These are phyloP conservation scores for Aspergillus texensis DNA, from an alignment of 2,329 filamentous ascomycete genomes.

Conservation along the genomic window DNA sequence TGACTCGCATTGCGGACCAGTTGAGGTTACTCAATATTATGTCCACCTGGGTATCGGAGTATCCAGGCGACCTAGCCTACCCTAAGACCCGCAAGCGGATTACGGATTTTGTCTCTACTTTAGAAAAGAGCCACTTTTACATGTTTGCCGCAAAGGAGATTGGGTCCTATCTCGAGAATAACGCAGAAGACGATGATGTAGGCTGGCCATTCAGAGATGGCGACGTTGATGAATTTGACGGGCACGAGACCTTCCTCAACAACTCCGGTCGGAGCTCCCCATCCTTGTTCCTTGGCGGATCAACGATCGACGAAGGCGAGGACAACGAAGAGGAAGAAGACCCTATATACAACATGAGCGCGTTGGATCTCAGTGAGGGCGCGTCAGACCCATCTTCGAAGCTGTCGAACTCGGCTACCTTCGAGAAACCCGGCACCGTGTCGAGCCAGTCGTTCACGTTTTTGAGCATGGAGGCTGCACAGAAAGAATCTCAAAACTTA, in stretches of 20 bases:
- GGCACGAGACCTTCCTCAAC: conserved; percentile 44
- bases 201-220: conserved; percentile 87
- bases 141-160: conserved; percentile 85
- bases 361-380: conserved; percentile 43
- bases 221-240: conserved; percentile 50
- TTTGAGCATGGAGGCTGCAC: conserved; percentile 67
- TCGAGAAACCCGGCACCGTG: conserved; percentile 41
- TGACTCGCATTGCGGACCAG: conserved; percentile 79
- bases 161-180: conserved; percentile 71
- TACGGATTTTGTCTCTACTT: conserved; percentile 71
- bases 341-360: conserved; percentile 41
- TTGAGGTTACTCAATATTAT: conserved; percentile 81
- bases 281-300: conserved; percentile 33
- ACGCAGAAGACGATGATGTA: conserved; percentile 85
- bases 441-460: conserved; percentile 48
- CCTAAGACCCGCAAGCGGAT: conserved; percentile 71
- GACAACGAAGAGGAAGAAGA: conserved; percentile 39
- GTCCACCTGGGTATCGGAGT: conserved; percentile 84
- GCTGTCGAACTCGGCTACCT: conserved; percentile 37
- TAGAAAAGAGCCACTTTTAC: conserved; percentile 81
- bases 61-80: conserved; percentile 90
- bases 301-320: conserved; percentile 26
- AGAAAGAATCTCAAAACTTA: conserved; percentile 73
- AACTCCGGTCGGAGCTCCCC: conserved; percentile 46
- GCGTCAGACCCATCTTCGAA: conserved; percentile 40